phyloP scores from a whole-genome alignment of 768 basidiomycete genomes.

The Kwoniella sp. region DNA sequence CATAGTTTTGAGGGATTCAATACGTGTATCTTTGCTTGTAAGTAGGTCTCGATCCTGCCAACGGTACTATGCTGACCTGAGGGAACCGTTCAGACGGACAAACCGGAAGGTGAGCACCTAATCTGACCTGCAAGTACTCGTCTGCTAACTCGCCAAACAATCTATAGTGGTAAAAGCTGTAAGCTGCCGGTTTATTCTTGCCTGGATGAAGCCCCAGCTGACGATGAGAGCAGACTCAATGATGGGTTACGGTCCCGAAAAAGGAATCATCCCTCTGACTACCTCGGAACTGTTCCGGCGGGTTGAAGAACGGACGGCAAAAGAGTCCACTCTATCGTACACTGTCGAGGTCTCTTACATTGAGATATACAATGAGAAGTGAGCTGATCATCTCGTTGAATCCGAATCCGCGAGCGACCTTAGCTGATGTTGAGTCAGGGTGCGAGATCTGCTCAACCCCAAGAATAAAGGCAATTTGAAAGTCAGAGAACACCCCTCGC shows the following conservation, averaged over 20 bases:
- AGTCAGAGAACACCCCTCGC: slow-evolving; percentile 87
- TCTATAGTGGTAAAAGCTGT: slow-evolving; percentile 50
- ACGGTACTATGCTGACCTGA: slow-evolving; percentile 18
- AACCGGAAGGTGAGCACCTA: slow-evolving; percentile 44
- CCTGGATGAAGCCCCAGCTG: neutral
- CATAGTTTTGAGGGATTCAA: slow-evolving; percentile 97
- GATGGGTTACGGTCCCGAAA: slow-evolving; percentile 77
- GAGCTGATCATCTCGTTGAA: slow-evolving; percentile 1
- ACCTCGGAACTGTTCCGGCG: slow-evolving; percentile 89
- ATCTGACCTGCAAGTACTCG: neutral
- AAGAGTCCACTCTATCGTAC: slow-evolving; percentile 72
- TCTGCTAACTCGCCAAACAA: slow-evolving; percentile 21
- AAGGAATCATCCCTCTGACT: slow-evolving; percentile 95
- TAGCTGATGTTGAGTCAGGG: slow-evolving; percentile 62
- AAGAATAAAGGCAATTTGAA: slow-evolving; percentile 94
- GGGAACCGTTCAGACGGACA: slow-evolving; percentile 41
- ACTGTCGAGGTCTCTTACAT: slow-evolving; percentile 99
- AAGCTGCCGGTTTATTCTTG: slow-evolving; percentile 5
- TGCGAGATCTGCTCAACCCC: slow-evolving; percentile 94
- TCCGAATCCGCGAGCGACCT: neutral
- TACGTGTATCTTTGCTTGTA: slow-evolving; percentile 97
- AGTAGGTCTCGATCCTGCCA: slow-evolving; percentile 58
- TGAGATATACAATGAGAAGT: slow-evolving; percentile 62
- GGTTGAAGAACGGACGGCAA: slow-evolving; percentile 67
- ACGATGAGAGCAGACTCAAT: slow-evolving; percentile 55